Conservation (phyloP, 176 grass and related monocot species). For the Oryza australiensis region DNA sequence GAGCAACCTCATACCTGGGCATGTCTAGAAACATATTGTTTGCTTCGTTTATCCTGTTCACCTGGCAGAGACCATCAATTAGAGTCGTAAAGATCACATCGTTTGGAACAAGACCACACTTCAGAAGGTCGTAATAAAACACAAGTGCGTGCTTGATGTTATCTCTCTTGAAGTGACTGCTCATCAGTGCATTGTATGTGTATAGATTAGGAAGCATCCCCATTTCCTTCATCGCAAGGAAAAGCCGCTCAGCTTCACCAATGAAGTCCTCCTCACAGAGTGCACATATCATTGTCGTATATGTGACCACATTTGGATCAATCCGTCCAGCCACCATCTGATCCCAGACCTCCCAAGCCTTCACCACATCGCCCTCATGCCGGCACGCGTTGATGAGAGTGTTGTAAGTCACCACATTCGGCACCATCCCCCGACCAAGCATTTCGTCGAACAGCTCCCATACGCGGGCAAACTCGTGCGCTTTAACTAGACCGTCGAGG, state of each 20-base stretch:
- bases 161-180: slow-evolving; percentile 32
- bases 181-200: slow-evolving; percentile 61
- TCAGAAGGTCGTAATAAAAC: slow-evolving; percentile 44
- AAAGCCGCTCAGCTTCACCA: slow-evolving; percentile 30
- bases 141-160: slow-evolving; percentile 12
- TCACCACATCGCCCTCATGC: slow-evolving; percentile 24
- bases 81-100: slow-evolving; percentile 48
- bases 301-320: slow-evolving; percentile 49
- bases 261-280: slow-evolving; percentile 49
- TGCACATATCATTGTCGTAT: slow-evolving; percentile 49
- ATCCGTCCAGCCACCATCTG: slow-evolving; percentile 41
- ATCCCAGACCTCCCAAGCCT: slow-evolving; percentile 44
- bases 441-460: slow-evolving; percentile 59
- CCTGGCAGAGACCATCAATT: slow-evolving; percentile 49
- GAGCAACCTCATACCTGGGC: slow-evolving; percentile 47
- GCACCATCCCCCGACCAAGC: slow-evolving; percentile 40
- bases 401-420: slow-evolving; percentile 54
- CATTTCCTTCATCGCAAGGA: slow-evolving; percentile 43
- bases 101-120: slow-evolving; percentile 44
- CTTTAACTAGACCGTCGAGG: slow-evolving; percentile 42
- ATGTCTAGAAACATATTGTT: slow-evolving; percentile 42
- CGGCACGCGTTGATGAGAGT: slow-evolving; percentile 55
- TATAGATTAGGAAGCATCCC: slow-evolving; percentile 47
- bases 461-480: slow-evolving; percentile 18
- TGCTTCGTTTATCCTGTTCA: slow-evolving; percentile 35